phyloP scores from a whole-genome alignment of 768 basidiomycete species.

The Suillus paluster region DNA sequence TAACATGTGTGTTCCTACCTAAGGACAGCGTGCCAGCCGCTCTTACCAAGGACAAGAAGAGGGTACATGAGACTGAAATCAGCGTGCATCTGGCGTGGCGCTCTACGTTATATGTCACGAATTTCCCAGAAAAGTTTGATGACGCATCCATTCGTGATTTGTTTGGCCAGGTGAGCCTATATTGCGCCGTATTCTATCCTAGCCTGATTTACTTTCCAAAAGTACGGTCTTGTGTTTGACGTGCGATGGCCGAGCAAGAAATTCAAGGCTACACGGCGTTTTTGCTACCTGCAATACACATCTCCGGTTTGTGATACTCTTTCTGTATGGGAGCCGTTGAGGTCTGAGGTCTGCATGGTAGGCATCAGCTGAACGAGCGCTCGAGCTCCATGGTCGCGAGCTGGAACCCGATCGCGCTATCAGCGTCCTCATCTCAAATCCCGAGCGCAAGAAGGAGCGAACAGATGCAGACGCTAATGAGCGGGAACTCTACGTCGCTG shows the following conservation, averaged over 20 bases:
- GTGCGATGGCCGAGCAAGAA: constrained; percentile 99
- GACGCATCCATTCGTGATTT: constrained; percentile 75
- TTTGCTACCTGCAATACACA: constrained; percentile 93
- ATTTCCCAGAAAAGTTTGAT: constrained; percentile 87
- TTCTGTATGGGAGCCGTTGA: not conserved
- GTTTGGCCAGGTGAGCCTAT: constrained; percentile 69
- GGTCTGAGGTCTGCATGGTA: constrained; percentile 26
- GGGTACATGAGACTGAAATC: constrained; percentile 74
- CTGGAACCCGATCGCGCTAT: constrained; percentile 69
- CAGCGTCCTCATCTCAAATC: constrained; percentile 88
- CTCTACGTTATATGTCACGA: constrained; percentile 94
- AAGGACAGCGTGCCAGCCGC: constrained; percentile 86
- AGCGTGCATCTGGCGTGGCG: constrained; percentile 91
- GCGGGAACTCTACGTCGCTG: constrained; percentile 86
- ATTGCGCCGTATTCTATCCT: not conserved
- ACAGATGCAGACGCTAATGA: constrained; percentile 86
- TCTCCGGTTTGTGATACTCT: constrained; percentile 64
- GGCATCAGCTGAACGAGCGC: constrained; percentile 72
- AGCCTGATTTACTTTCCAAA: constrained; percentile 9
- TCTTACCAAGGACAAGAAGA: constrained; percentile 94
- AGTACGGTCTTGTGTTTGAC: constrained; percentile 94
- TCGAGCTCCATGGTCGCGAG: constrained; percentile 81
- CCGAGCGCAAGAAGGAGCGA: constrained; percentile 86
- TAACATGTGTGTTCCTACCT: constrained; percentile 4
- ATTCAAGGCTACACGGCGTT: constrained; percentile 87